A percentile compares a stretch with the other conserved stretches of the same genome.
These are phyloP conservation scores for Marasmius oreades DNA, from an alignment of 1,284 basidiomycete species.

Conservation along the genomic window DNA sequence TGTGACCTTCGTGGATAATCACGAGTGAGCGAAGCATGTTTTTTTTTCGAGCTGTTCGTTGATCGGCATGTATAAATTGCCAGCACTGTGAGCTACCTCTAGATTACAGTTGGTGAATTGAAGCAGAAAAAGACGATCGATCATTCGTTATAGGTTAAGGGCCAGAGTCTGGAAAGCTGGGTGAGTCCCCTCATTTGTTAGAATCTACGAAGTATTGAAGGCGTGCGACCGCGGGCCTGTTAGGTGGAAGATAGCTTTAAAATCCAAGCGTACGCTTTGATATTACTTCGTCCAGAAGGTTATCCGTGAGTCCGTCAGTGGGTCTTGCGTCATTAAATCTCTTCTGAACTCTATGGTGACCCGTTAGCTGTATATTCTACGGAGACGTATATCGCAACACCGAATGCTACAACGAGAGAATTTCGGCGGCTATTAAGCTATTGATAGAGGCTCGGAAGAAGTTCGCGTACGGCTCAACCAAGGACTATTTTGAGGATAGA, in stretches of 20 bases:
- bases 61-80: not conserved
- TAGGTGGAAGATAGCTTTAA: conserved; percentile 71
- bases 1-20: conserved; percentile 82
- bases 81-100: conserved; percentile 2
- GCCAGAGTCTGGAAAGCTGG: conserved; percentile 77
- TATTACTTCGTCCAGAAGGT: conserved; percentile 80
- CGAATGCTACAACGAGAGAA: conserved; percentile 58
- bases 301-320: conserved; percentile 65
- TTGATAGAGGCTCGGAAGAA: conserved; percentile 58
- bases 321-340: not conserved
- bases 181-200: conserved; percentile 34
- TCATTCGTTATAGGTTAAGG: conserved; percentile 50
- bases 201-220: not conserved
- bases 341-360: not conserved
- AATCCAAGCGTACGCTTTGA: conserved; percentile 81
- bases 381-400: conserved; percentile 80
- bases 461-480: conserved; percentile 60
- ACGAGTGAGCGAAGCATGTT: conserved; percentile 55
- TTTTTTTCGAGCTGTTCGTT: not conserved
- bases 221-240: not conserved
- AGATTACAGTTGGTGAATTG: not conserved
- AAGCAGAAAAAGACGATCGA: not conserved
- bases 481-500: conserved; percentile 53
- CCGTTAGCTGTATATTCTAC: conserved; percentile 81
- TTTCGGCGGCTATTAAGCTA: conserved; percentile 44